Base-by-base conservation (phyloP, 169 alveolate species). In the Eimeria maxima region DNA sequence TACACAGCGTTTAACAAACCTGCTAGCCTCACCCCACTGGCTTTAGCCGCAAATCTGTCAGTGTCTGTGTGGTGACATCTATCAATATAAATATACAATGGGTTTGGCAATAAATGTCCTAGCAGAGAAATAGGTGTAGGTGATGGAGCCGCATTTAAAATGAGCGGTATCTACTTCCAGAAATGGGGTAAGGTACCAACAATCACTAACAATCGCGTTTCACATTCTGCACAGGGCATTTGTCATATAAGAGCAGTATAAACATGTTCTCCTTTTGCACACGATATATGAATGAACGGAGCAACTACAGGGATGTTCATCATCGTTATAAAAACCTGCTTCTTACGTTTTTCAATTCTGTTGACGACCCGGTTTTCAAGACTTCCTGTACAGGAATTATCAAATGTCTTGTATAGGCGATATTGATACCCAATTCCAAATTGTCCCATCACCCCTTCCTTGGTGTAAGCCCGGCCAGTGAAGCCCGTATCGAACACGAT, bases 401-500 rank as follows among this genome's bases (percentile, higher is more conserved):
- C n/a, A n/a, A n/a, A n/a, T n/a, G n/a, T n/a, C n/a, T n/a, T n/a
- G n/a, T n/a, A n/a, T n/a, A n/a, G n/a, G n/a, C n/a, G 74, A 22
- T 16, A 14, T 14, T 60, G 3, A 10, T 10, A 33, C 42, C 93
- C 93, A 27, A 14, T 14, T 4, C 93, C 93, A 55, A 29, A 7
- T 0, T 5, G 24, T 47, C 93, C 93, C 14, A 84, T 47, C 33
- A 60, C 4, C 18, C 63, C 80, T 3, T 55, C 24, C 11, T 10
- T 18, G 38, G 4, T 38, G 80, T 84, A 84, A 33, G 63, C 93
- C 24, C 93, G 78, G 7, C 2, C 44, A 27, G 93, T 84, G 10
- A 33, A 38, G 4, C 93, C 93, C 57, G 93, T 84, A 44, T 84
- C 93, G 60, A 24, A 84, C 33, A 3, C 44, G 7, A 38, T 27